phyloP scores from a whole-genome alignment of 352 stramenopile genomes.

The Globisporangium heterothallicum region DNA sequence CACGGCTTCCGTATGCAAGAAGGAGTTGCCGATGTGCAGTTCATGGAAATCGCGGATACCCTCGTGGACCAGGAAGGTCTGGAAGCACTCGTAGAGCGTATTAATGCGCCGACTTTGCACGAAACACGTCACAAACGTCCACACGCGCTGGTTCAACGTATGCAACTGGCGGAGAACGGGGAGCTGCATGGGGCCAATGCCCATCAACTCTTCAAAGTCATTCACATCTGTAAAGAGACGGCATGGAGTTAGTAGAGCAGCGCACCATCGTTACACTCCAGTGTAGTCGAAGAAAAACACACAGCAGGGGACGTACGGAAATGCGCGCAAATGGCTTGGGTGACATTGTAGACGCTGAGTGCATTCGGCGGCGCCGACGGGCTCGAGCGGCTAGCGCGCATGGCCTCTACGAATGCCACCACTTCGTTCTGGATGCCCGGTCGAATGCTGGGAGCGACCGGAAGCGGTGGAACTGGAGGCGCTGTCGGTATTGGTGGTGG shows the following conservation, averaged over 20 bases:
- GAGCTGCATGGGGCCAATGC: slow-evolving; percentile 33
- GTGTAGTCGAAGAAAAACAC: not conserved
- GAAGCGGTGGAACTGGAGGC: not conserved
- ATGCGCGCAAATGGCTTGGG: slow-evolving; percentile 55
- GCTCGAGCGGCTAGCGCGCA: slow-evolving; percentile 48
- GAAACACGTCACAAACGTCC: slow-evolving; percentile 78
- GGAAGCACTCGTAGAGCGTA: slow-evolving; percentile 70
- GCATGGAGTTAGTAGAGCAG: no score
- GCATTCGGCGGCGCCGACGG: slow-evolving; percentile 44
- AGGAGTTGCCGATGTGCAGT: slow-evolving; percentile 76
- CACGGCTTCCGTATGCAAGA: slow-evolving; percentile 73
- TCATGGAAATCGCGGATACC: slow-evolving; percentile 55
- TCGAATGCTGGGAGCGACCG: not conserved
- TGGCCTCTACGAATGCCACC: slow-evolving; percentile 49
- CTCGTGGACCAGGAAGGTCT: slow-evolving; percentile 62
- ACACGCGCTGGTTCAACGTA: slow-evolving; percentile 65
- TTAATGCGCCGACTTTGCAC: slow-evolving; percentile 64
- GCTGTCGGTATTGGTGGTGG: not conserved
- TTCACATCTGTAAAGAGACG: no score
- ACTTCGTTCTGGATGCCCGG: slow-evolving; percentile 38
- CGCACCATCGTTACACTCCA: no score
- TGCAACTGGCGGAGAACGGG: slow-evolving; percentile 51
- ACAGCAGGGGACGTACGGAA: slow-evolving; percentile 40
- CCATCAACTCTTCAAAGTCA: slow-evolving; percentile 53
- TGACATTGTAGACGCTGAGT: slow-evolving; percentile 35